Conservation (phyloP, 441 rosid genomes). For the Monsonia emarginata region DNA sequence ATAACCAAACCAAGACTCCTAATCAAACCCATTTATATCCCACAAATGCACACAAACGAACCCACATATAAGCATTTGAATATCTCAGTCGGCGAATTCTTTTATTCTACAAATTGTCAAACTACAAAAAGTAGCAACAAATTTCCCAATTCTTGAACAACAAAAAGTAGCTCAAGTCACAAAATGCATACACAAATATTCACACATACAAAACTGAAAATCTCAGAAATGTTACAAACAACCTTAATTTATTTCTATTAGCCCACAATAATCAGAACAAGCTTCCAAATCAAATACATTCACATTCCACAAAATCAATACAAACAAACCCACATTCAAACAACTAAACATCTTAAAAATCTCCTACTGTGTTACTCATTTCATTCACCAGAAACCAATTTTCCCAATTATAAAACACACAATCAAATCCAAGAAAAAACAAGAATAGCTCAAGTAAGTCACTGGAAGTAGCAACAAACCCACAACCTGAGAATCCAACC, state of each 20-base stretch:
- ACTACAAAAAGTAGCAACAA: too few species aligned
- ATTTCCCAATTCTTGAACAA: too few species aligned
- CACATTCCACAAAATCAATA: neutral
- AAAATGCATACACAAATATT: neutral
- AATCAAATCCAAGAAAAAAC: neutral
- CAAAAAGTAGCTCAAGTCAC: too few species aligned
- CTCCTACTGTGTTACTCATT: neutral
- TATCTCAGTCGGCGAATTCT: neutral
- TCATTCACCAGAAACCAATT: neutral
- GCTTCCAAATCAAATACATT: neutral
- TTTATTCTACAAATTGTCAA: too few species aligned
- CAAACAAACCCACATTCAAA: neutral
- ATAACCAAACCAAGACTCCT: neutral
- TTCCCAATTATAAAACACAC: neutral
- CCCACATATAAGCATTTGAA: neutral
- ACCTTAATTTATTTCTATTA: neutral
- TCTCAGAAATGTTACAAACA: neutral
- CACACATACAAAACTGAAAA: neutral
- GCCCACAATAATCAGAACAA: neutral
- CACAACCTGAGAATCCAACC: constrained; percentile 65
- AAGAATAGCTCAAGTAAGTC: neutral
- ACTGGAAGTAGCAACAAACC: neutral
- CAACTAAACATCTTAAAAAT: neutral
- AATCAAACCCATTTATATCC: neutral
- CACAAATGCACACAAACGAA: neutral